These are phyloP conservation scores for Roridomyces roridus DNA, from an alignment of 768 basidiomycete species.

Conservation along the genomic window DNA sequence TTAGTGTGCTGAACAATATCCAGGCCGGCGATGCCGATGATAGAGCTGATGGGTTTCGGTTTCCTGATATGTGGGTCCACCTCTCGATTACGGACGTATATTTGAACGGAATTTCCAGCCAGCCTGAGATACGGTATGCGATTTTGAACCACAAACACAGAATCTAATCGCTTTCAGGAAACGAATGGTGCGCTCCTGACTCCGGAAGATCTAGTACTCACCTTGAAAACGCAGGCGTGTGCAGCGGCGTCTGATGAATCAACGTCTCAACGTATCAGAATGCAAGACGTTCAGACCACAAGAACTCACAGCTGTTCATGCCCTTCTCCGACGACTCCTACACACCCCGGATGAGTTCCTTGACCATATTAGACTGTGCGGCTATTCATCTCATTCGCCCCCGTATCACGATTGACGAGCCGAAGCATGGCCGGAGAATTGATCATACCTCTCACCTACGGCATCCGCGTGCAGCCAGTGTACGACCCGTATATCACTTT, in stretches of 20 bases:
- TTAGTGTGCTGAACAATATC: too few relatives aligned
- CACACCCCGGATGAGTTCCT: constrained; percentile 41
- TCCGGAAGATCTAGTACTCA: neutral
- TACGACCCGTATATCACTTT: constrained; percentile 39
- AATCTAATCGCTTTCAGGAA: neutral
- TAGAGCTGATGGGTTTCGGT: constrained; percentile 45
- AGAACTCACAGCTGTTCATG: constrained; percentile 35
- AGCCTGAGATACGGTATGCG: constrained; percentile 43
- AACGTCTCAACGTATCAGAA: constrained; percentile 45
- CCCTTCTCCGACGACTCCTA: constrained; percentile 37
- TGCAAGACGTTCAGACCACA: constrained; percentile 35
- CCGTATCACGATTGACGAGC: neutral
- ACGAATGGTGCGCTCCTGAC: neutral
- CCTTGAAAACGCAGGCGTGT: constrained; percentile 39
- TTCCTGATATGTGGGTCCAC: constrained; percentile 28
- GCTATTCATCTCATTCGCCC: neutral
- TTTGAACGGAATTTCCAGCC: neutral
- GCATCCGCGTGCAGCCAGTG: constrained; percentile 34
- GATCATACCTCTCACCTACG: constrained; percentile 37
- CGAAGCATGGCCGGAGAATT: constrained; percentile 33
- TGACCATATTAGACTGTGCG: constrained; percentile 43
- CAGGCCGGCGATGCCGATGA: too few relatives aligned
- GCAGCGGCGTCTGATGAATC: constrained; percentile 45
- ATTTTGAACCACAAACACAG: too few relatives aligned
- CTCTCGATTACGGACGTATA: too few relatives aligned